These are phyloP conservation scores for Eucalyptus albens DNA, from an alignment of 345 rosid species.

Conservation along the genomic window DNA sequence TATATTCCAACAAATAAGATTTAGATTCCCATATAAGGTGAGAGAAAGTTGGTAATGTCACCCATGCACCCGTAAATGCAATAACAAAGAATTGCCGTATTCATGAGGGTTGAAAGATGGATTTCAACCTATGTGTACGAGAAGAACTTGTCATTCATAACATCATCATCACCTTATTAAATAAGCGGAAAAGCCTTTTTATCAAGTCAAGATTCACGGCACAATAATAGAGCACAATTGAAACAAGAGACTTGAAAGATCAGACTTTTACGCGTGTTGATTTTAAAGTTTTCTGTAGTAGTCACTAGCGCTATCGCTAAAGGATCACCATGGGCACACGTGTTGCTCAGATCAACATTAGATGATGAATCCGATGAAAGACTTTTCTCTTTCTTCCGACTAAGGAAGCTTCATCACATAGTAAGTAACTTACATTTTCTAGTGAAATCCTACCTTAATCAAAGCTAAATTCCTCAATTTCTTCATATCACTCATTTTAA, in stretches of 20 bases:
- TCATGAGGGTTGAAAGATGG: neutral
- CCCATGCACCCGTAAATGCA: neutral
- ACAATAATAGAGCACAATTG: too few species aligned
- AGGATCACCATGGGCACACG: neutral
- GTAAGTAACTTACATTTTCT: too few species aligned
- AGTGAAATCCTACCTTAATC: too few species aligned
- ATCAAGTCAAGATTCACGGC: neutral
- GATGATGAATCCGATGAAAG: neutral
- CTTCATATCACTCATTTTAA: too few species aligned
- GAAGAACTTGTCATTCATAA: neutral
- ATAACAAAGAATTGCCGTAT: neutral
- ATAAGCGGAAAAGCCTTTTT: neutral
- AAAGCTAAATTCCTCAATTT: too few species aligned
- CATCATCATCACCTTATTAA: neutral
- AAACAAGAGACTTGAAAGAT: too few species aligned
- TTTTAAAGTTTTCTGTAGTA: neutral
- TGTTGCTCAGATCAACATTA: neutral
- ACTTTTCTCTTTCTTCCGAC: neutral
- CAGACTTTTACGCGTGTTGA: neutral
- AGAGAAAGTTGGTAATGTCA: too few species aligned
- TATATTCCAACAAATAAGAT: too few species aligned
- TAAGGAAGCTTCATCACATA: too few species aligned
- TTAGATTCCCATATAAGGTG: too few species aligned
- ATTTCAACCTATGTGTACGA: neutral
- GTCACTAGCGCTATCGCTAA: neutral